Evolutionary conservation across 352 stramenopile species (phyloP).

Genomic region (Phytophthora palmivora): DNA sequence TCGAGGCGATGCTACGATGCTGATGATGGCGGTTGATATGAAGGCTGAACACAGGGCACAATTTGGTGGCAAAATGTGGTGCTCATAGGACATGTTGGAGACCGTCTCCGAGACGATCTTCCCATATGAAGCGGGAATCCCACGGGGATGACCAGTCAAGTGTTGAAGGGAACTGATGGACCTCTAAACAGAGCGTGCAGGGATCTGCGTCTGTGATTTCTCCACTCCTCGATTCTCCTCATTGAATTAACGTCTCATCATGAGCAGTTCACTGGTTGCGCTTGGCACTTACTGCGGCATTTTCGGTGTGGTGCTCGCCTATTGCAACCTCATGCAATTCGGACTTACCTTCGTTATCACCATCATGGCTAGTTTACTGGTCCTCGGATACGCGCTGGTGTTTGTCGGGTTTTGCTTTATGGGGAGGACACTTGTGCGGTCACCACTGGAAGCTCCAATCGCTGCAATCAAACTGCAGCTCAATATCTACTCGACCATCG

Average conservation of each 20-base stretch:
- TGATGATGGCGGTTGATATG: too few species aligned
- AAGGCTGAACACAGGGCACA: too few species aligned
- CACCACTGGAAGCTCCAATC: conserved; percentile 23
- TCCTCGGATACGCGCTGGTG: conserved; percentile 18
- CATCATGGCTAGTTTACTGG: neutral
- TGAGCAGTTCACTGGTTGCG: conserved; percentile 25
- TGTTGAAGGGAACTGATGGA: conserved; percentile 13
- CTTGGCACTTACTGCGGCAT: conserved; percentile 26
- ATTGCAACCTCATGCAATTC: conserved; percentile 28
- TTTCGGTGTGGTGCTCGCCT: conserved; percentile 23
- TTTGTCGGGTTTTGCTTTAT: conserved; percentile 32
- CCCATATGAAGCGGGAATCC: conserved; percentile 8
- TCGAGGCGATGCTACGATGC: too few species aligned
- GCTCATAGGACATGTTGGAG: neutral
- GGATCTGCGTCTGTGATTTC: conserved; percentile 8
- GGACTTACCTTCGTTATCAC: conserved; percentile 16
- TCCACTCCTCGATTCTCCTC: conserved; percentile 18
- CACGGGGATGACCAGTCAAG: conserved; percentile 12
- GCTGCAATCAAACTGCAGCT: conserved; percentile 30
- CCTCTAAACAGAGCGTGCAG: conserved; percentile 14
- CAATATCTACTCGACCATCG: conserved; percentile 23
- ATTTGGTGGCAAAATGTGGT: too few species aligned
- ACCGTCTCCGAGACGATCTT: neutral
- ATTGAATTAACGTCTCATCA: conserved; percentile 1
- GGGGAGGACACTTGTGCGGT: conserved; percentile 25